These are phyloP conservation scores for Pseudogymnoascus sp. DNA, from an alignment of 2,329 filamentous ascomycete species.

Conservation along the genomic window DNA sequence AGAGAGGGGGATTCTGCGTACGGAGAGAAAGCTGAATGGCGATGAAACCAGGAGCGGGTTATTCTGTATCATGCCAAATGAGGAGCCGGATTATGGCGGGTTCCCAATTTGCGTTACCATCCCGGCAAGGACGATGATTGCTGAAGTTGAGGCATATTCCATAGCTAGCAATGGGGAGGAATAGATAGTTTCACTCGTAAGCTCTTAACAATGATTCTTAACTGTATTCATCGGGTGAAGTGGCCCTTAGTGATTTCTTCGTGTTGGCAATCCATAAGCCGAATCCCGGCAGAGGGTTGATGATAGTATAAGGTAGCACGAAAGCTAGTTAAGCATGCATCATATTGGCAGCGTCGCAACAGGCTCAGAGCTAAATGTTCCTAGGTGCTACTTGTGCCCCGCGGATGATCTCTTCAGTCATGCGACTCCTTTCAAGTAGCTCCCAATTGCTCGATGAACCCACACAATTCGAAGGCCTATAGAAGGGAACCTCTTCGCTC, in stretches of 20 bases:
- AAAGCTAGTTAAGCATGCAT: too few relatives aligned
- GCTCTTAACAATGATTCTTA: too few relatives aligned
- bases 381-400: not conserved
- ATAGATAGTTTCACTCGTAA: not conserved
- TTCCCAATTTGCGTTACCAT: constrained; percentile 50
- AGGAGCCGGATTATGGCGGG: constrained; percentile 48
- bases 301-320: too few relatives aligned
- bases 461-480: not conserved
- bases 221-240: too few relatives aligned
- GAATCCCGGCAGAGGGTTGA: too few relatives aligned
- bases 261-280: too few relatives aligned
- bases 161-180: constrained; percentile 13
- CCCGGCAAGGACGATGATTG: constrained; percentile 43
- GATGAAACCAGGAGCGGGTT: constrained; percentile 42
- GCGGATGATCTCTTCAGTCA: not conserved
- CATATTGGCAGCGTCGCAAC: too few relatives aligned
- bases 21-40: constrained; percentile 34
- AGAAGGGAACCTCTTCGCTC: not conserved
- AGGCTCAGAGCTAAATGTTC: too few relatives aligned
- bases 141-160: constrained; percentile 35
- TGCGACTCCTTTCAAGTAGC: not conserved
- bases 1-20: constrained; percentile 31
- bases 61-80: constrained; percentile 48
- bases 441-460: not conserved
- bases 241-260: not conserved